These are phyloP conservation scores for Coniochaeta sp. DNA, from an alignment of 2,329 filamentous ascomycete genomes.

Conservation along the genomic window DNA sequence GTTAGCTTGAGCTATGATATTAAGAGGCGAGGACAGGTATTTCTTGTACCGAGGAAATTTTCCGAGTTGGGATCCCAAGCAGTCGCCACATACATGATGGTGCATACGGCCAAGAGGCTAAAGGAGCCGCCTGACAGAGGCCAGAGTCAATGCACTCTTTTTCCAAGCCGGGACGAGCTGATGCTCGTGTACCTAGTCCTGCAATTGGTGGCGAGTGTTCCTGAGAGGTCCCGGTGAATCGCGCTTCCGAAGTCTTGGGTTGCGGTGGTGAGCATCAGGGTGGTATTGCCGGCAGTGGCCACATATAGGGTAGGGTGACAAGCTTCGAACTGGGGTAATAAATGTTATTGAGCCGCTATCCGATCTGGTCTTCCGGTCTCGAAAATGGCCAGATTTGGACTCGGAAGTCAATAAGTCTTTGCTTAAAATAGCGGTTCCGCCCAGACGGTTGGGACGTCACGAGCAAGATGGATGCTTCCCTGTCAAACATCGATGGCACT, in stretches of 20 bases:
- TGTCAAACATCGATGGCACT: too few relatives aligned
- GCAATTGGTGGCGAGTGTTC: neutral
- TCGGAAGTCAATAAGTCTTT: neutral
- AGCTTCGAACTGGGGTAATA: neutral
- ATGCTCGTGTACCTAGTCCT: too few relatives aligned
- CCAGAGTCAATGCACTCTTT: too few relatives aligned
- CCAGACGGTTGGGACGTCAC: neutral
- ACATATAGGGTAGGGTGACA: neutral
- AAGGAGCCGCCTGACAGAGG: too few relatives aligned
- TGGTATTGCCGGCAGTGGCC: neutral
- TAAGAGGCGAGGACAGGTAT: neutral
- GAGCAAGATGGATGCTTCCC: too few relatives aligned
- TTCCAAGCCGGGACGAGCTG: neutral
- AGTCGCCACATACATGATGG: neutral
- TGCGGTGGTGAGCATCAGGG: too few relatives aligned
- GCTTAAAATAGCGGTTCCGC: neutral
- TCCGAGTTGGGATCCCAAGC: neutral
- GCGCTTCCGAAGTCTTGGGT: too few relatives aligned
- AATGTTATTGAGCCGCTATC: conserved; percentile 1
- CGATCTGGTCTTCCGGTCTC: neutral
- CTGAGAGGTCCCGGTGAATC: neutral
- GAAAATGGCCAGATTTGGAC: neutral
- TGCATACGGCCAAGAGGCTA: neutral
- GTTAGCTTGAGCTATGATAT: neutral
- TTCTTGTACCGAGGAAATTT: neutral